These are phyloP conservation scores for Stygiomarasmius scandens DNA, from an alignment of 1,284 basidiomycete genomes.

Conservation along the genomic window DNA sequence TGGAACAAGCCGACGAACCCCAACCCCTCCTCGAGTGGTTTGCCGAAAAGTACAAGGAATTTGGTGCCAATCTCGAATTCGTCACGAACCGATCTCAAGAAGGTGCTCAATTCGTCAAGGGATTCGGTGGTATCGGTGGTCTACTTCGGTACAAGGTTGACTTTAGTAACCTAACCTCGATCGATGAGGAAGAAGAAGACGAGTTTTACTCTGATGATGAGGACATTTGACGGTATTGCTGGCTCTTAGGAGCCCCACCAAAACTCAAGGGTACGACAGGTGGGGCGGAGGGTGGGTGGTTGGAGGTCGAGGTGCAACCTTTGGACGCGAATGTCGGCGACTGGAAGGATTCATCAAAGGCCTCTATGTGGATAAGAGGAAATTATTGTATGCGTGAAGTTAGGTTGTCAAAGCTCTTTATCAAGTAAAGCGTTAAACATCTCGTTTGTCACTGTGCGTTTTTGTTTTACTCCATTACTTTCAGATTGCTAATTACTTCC, in stretches of 20 bases:
- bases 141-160: slow-evolving; percentile 95
- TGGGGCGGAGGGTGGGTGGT: slow-evolving; percentile 46
- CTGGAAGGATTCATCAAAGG: neutral
- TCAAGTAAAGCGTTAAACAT: neutral
- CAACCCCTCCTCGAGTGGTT: slow-evolving; percentile 95
- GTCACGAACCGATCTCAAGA: slow-evolving; percentile 93
- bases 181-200: slow-evolving; percentile 76
- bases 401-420: neutral
- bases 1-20: slow-evolving; percentile 87
- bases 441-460: neutral
- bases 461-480: neutral
- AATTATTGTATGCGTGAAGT: neutral
- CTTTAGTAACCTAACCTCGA: slow-evolving; percentile 74
- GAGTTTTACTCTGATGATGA: slow-evolving; percentile 84
- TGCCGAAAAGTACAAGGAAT: slow-evolving; percentile 97
- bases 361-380: neutral
- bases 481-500: neutral
- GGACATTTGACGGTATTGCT: slow-evolving; percentile 80
- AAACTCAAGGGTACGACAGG: slow-evolving; percentile 59
- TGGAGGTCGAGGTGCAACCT: slow-evolving; percentile 26
- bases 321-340: neutral
- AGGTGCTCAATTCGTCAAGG: slow-evolving; percentile 97
- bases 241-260: slow-evolving; percentile 77
- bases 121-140: slow-evolving; percentile 97
- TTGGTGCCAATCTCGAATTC: slow-evolving; percentile 93